A percentile compares a stretch with the other conserved stretches of the same genome.
Conservation (phyloP, 306 rosid species). For the Trifolium fragiferum region DNA sequence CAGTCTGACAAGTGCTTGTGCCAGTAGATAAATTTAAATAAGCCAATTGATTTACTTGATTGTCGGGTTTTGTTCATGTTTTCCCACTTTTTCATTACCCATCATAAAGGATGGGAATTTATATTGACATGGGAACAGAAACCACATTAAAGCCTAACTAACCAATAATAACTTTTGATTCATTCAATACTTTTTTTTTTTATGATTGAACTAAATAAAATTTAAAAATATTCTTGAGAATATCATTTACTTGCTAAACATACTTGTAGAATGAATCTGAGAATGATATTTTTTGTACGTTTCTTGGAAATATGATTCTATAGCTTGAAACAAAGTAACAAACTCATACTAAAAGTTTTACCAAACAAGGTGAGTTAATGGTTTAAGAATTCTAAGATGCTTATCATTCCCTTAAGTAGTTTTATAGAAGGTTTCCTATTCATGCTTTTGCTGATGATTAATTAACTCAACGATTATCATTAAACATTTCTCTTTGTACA, state of each 20-base stretch:
- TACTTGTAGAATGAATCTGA: background rate
- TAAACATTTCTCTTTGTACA: conserved; percentile 39
- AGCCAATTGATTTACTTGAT: no score
- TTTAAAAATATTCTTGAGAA: no score
- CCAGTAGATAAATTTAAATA: no score
- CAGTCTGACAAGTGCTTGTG: background rate
- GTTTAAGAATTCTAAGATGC: background rate
- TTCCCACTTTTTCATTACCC: no score
- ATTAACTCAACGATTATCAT: conserved; percentile 5
- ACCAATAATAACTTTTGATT: no score
- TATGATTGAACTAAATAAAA: no score
- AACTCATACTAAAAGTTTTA: background rate
- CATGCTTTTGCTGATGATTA: conserved; percentile 15
- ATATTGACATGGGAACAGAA: no score
- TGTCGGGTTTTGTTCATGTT: no score
- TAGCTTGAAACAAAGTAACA: background rate
- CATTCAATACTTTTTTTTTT: no score
- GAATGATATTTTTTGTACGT: background rate
- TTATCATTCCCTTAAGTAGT: background rate
- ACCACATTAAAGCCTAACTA: no score
- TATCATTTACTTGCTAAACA: no score
- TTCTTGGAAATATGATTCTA: background rate
- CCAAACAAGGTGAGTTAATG: background rate
- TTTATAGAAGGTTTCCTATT: background rate
- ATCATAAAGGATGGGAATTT: no score